Evolutionary conservation across 1,284 basidiomycete species (phyloP), one percentile per base, ranked within the genome.

Genomic region (Irpex sp.): DNA sequence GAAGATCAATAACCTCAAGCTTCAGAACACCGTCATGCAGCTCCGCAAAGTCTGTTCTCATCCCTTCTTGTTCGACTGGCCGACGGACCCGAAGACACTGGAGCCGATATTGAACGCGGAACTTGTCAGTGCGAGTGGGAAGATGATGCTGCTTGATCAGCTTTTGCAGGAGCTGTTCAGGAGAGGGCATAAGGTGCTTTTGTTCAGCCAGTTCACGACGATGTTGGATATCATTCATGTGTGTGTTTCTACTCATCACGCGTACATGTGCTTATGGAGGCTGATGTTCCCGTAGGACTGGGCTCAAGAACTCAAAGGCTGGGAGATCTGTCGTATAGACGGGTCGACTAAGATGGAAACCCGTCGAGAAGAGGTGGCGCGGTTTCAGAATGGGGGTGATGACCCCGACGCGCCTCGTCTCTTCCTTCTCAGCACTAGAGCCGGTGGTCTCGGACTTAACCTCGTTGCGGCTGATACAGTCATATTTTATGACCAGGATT

Each of bases 141-240:
- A 99, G 81, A 97, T 99, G 95, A 89, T 98, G 79, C 80, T 98
- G 19, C 83, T 98, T 0, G 93, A 98, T 67, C 87, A 94, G 10
- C 77, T 99, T 12, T 80, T 99, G 2, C 86, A 87, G 51, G 93
- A 88, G 60, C 77, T 99, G n/a, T 94, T 97, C 74, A 79, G 78
- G 21, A 77, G 86, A 10, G 85, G 83, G 5, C 96, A 98, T 77
- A 96, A 96, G 73, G 96, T 98, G 0, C 78, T 99, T 35, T 74
- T 98, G 37, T 99, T 99, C 76, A 90, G 91, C 61, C 95, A 98
- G 76, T 97, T 99, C 74, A 96, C 91, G 52, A 95, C 90, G 1
- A 95, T 98, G 94, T 78, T 98, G 58, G 91, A 99, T 71, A 92
- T 98, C 65, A 91, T 98, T 62, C 87, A 95, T 81, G 91, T 91